phyloP scores from a whole-genome alignment of 108 stramenopile genomes.

The Nitzschia inconspicua region DNA sequence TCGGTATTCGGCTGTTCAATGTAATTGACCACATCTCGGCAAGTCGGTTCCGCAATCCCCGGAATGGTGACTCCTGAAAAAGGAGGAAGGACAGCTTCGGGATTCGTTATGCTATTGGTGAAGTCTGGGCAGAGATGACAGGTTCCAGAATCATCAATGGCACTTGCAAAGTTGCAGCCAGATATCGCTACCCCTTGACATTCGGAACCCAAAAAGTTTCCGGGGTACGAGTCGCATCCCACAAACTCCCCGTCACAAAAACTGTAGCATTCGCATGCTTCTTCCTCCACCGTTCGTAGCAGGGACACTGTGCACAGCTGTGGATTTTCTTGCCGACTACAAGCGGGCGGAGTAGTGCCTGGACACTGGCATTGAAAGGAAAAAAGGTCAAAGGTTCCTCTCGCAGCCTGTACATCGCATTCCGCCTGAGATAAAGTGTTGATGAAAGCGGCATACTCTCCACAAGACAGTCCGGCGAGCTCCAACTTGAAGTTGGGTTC shows the following conservation, averaged over 20 bases:
- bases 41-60: neutral
- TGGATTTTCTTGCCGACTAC: conserved; percentile 13
- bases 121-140: conserved; percentile 5
- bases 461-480: neutral
- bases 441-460: neutral
- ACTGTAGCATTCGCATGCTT: conserved; percentile 24
- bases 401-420: neutral
- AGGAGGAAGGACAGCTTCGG: conserved; percentile 5
- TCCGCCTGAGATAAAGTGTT: neutral
- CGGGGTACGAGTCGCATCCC: conserved; percentile 14
- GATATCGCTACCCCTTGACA: conserved; percentile 12
- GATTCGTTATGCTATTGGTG: conserved; percentile 1
- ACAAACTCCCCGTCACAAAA: conserved; percentile 27
- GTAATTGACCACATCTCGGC: conserved; percentile 1
- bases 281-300: conserved; percentile 6
- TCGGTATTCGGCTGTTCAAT: neutral
- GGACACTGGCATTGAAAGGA: conserved; percentile 18
- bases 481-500: neutral
- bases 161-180: conserved; percentile 24
- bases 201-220: conserved; percentile 8
- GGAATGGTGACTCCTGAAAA: conserved; percentile 4
- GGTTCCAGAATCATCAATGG: neutral
- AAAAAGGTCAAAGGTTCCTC: conserved; percentile 3
- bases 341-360: neutral
- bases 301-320: conserved; percentile 24